phyloP scores from a whole-genome alignment of 2,329 filamentous ascomycete genomes.

The Neonectria ditissima region DNA sequence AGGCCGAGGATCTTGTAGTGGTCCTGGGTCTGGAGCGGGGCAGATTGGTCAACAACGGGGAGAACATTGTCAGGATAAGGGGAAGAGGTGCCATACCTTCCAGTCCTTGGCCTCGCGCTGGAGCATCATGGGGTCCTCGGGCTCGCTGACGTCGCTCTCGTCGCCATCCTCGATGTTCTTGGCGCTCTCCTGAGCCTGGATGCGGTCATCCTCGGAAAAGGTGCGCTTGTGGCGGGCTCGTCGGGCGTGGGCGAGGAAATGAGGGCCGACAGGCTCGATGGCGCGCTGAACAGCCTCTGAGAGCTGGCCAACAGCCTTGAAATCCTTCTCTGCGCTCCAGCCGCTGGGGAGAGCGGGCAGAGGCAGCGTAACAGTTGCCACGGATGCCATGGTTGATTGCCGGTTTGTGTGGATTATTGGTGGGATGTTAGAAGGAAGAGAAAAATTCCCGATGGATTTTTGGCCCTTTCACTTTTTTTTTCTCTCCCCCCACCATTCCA shows the following conservation, averaged over 20 bases:
- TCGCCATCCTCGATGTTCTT: conserved; percentile 97
- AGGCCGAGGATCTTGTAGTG: conserved; percentile 97
- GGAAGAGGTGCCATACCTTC: conserved; percentile 75
- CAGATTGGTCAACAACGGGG: not conserved
- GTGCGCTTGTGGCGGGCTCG: conserved; percentile 96
- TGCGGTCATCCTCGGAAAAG: conserved; percentile 97
- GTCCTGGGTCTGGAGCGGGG: conserved; percentile 79
- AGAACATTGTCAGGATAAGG: not conserved
- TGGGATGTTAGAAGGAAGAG: conserved; percentile 30
- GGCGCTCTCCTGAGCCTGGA: conserved; percentile 93
- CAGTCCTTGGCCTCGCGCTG: conserved; percentile 97
- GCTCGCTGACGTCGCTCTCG: conserved; percentile 90
- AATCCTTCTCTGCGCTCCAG: conserved; percentile 91
- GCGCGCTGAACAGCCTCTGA: conserved; percentile 84
- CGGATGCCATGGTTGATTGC: conserved; percentile 69
- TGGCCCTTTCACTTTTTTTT: conserved; percentile 33
- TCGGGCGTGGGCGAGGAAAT: conserved; percentile 97
- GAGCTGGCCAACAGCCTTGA: conserved; percentile 84
- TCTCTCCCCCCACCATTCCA: conserved; percentile 38
- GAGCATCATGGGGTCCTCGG: conserved; percentile 92
- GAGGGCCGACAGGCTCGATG: conserved; percentile 95
- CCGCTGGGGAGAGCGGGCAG: conserved; percentile 82
- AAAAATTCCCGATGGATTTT: conserved; percentile 35
- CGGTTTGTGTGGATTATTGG: conserved; percentile 33
- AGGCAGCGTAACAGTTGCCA: conserved; percentile 70